These are phyloP conservation scores for Aspergillus sp. DNA, from an alignment of 2,329 filamentous ascomycete genomes.

Conservation along the genomic window DNA sequence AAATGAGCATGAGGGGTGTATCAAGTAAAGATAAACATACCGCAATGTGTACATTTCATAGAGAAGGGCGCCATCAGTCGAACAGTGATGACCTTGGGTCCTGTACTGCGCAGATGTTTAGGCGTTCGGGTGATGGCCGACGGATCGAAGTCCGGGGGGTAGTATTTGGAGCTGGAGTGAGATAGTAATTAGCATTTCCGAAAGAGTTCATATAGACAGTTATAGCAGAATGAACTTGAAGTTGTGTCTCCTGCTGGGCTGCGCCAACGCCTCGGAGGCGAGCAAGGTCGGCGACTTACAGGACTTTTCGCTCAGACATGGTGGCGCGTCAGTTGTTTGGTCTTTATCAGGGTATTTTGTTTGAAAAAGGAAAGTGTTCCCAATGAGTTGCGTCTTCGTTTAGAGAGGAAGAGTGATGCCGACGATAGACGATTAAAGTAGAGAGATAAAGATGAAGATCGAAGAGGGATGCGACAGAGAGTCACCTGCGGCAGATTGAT, in stretches of 20 bases:
- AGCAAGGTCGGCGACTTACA: slow-evolving; percentile 31
- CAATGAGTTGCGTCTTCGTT: too few relatives aligned
- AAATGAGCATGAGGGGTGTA: too few relatives aligned
- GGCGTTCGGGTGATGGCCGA: slow-evolving; percentile 69
- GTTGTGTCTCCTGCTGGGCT: background rate
- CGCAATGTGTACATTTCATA: slow-evolving; percentile 65
- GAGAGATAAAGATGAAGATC: too few relatives aligned
- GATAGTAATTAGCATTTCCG: background rate
- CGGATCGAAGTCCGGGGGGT: slow-evolving; percentile 84
- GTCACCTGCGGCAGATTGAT: too few relatives aligned
- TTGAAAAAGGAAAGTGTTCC: too few relatives aligned
- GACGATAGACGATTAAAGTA: too few relatives aligned
- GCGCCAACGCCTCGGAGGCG: background rate
- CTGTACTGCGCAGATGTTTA: slow-evolving; percentile 58
- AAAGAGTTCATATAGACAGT: background rate
- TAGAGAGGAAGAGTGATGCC: too few relatives aligned
- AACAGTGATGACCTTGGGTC: slow-evolving; percentile 80
- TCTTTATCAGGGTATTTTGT: too few relatives aligned
- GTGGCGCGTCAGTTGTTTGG: slow-evolving; percentile 24
- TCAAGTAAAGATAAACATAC: slow-evolving; percentile 4
- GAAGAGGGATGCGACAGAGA: too few relatives aligned
- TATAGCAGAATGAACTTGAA: background rate
- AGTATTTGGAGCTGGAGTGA: slow-evolving; percentile 42
- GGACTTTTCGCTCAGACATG: slow-evolving; percentile 87
- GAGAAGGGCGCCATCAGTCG: slow-evolving; percentile 87